Evolutionary conservation across 306 rosid species (phyloP).

Genomic region (Vachellia pachyceras): DNA sequence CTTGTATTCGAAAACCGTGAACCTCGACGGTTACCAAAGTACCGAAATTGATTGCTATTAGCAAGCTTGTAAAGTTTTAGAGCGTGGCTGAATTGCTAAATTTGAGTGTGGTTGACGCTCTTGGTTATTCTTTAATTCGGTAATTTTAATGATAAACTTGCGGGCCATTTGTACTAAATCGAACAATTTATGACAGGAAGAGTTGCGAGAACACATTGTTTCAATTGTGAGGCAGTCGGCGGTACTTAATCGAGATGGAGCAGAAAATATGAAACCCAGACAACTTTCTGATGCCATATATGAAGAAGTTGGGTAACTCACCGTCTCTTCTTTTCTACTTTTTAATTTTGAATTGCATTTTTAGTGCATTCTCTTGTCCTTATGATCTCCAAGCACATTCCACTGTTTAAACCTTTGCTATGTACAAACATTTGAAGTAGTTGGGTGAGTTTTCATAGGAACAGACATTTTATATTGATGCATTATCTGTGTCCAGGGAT

Average conservation of each 20-base stretch:
- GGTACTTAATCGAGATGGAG: slow-evolving; percentile 67
- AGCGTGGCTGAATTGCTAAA: not conserved
- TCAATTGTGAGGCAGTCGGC: slow-evolving; percentile 72
- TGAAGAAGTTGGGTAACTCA: slow-evolving; percentile 79
- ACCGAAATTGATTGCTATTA: not conserved
- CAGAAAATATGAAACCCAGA: slow-evolving; percentile 91
- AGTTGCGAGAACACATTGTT: slow-evolving; percentile 62
- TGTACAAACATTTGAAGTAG: slow-evolving; percentile 9
- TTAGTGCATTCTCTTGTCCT: not conserved
- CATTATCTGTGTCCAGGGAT: slow-evolving; percentile 51
- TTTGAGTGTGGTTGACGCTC: not conserved
- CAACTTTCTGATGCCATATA: slow-evolving; percentile 89
- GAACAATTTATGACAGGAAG: slow-evolving; percentile 57
- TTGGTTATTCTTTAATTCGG: not conserved
- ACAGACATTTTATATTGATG: slow-evolving; percentile 1
- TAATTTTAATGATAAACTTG: not conserved
- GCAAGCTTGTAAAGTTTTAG: not conserved
- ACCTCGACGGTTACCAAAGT: not conserved
- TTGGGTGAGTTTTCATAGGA: slow-evolving; percentile 21
- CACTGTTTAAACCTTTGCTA: not conserved
- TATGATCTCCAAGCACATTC: not conserved
- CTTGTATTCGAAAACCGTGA: not conserved
- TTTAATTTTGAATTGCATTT: slow-evolving; percentile 7
- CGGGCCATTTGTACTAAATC: slow-evolving; percentile 31
- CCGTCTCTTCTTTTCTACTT: not conserved